phyloP scores from a whole-genome alignment of 2,329 filamentous ascomycete genomes.

The Alternaria dauci region DNA sequence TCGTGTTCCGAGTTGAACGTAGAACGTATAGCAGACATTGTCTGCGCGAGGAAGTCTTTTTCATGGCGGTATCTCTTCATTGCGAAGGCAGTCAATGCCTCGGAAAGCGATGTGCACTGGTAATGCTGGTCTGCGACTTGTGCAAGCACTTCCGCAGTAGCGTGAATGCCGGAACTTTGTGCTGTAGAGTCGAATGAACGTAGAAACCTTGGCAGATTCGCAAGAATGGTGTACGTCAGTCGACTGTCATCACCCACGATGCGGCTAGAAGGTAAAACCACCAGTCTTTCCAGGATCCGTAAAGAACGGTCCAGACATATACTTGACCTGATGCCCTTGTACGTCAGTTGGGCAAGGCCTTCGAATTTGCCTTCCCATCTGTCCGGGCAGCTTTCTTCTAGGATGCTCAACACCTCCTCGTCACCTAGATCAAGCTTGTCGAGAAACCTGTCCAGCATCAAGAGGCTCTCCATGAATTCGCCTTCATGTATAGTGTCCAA shows the following conservation, averaged over 20 bases:
- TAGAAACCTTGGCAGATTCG: conserved; percentile 89
- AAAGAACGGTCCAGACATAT: conserved; percentile 81
- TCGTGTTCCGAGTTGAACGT: conserved; percentile 84
- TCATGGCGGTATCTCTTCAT: conserved; percentile 71
- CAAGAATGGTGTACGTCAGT: conserved; percentile 84
- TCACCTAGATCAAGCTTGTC: conserved; percentile 83
- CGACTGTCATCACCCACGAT: conserved; percentile 84
- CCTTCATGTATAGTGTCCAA: conserved; percentile 95
- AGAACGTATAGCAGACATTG: conserved; percentile 76
- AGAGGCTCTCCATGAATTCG: conserved; percentile 89
- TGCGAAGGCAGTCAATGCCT: conserved; percentile 75
- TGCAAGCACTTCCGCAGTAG: conserved; percentile 74
- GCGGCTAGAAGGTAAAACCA: conserved; percentile 78
- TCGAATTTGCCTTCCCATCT: conserved; percentile 92
- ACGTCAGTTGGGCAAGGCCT: conserved; percentile 83
- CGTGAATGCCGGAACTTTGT: conserved; percentile 58
- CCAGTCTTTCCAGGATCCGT: conserved; percentile 77
- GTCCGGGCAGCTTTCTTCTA: conserved; percentile 80
- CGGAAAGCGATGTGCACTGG: conserved; percentile 71
- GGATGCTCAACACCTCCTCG: conserved; percentile 70
- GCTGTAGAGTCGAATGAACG: conserved; percentile 74
- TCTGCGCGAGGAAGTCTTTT: conserved; percentile 78
- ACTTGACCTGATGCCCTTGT: conserved; percentile 91
- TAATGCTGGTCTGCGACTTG: conserved; percentile 78
- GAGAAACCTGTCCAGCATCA: conserved; percentile 88